Conservation (phyloP, 768 basidiomycete genomes). For the Termitomyces sp. region DNA sequence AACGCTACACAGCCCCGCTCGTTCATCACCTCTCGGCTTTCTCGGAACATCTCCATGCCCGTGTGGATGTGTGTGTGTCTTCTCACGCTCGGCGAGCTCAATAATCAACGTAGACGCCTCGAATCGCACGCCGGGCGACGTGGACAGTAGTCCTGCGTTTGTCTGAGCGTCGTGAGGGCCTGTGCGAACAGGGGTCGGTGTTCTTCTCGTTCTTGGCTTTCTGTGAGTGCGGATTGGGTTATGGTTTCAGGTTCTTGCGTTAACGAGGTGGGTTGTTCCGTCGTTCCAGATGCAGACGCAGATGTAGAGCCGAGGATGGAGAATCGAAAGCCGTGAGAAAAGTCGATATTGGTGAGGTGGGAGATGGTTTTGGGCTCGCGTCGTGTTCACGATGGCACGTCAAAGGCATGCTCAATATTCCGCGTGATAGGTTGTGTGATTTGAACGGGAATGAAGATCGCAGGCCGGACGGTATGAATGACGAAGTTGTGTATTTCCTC, state of each 20-base stretch:
- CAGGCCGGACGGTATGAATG: constrained; percentile 32
- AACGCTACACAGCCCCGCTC: constrained; percentile 23
- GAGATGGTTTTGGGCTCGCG: no score
- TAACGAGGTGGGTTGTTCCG: constrained; percentile 1
- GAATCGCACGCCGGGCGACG: constrained; percentile 45
- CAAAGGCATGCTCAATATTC: background rate
- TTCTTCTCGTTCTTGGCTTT: background rate
- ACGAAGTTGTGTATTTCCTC: constrained; percentile 23
- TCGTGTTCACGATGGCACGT: background rate
- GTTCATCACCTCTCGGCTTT: constrained; percentile 21
- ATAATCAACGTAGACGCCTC: constrained; percentile 41
- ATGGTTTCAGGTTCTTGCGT: background rate
- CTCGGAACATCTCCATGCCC: constrained; percentile 8
- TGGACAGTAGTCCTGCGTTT: constrained; percentile 38
- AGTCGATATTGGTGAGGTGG: no score
- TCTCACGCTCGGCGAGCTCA: constrained; percentile 47
- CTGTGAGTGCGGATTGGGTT: no score
- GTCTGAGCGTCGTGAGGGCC: constrained; percentile 36
- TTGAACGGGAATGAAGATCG: constrained; percentile 35
- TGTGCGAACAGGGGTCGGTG: constrained; percentile 27
- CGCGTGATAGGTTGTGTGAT: constrained; percentile 17
- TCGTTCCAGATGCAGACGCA: no score
- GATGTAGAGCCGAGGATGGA: no score
- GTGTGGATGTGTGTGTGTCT: background rate
- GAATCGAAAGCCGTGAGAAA: no score